Evolutionary conservation across 768 basidiomycete species (phyloP).

Genomic region (Megacollybia marginata): DNA sequence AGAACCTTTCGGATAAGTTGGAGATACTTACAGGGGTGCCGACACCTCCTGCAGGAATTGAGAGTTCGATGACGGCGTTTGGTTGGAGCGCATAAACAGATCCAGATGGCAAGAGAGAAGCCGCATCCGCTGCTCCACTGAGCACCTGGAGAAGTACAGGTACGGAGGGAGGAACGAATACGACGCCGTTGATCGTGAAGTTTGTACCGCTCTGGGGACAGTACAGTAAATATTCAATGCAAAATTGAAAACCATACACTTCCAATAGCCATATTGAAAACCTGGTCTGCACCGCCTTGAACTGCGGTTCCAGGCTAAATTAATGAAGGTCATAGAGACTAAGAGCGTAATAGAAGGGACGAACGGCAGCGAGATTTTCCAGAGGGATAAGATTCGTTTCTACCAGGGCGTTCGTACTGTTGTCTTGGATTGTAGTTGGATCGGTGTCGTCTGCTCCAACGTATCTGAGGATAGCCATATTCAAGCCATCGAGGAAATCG

Average conservation of each 20-base stretch:
- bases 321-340: conserved; percentile 1
- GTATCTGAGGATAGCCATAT: conserved; percentile 34
- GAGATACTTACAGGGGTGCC: conserved; percentile 11
- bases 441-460: conserved; percentile 20
- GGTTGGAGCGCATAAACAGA: conserved; percentile 28
- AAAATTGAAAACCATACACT: conserved; percentile 2
- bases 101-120: conserved; percentile 20
- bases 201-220: conserved; percentile 3
- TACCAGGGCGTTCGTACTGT: conserved; percentile 16
- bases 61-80: conserved; percentile 35
- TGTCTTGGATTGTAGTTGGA: conserved; percentile 14
- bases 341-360: neutral
- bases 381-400: conserved; percentile 17
- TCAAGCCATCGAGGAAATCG: conserved; percentile 23
- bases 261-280: conserved; percentile 12
- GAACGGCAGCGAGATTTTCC: conserved; percentile 3
- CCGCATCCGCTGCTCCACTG: conserved; percentile 28
- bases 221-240: neutral
- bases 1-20: neutral
- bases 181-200: conserved; percentile 25
- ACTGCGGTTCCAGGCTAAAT: conserved; percentile 15
- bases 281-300: conserved; percentile 19
- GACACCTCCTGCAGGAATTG: conserved; percentile 19
- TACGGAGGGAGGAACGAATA: conserved; percentile 23
- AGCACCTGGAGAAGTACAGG: conserved; percentile 39